Conservation (phyloP, 2,329 filamentous ascomycete genomes). For the Boeremia exigua region DNA sequence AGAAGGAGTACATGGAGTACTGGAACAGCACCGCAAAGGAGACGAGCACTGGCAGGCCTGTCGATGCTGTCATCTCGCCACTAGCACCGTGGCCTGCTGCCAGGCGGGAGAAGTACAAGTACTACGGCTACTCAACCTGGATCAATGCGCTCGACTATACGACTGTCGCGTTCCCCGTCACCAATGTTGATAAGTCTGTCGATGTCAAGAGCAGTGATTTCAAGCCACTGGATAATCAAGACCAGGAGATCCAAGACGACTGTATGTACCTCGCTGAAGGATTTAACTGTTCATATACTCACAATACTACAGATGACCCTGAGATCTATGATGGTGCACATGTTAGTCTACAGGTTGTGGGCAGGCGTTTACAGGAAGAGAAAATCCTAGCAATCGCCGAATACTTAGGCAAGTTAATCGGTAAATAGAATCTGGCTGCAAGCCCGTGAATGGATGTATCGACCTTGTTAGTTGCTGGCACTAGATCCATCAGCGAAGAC, state of each 20-base stretch:
- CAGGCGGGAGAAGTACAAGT: constrained; percentile 35
- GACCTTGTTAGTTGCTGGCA: background rate
- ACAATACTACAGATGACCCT: constrained; percentile 42
- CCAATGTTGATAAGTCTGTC: constrained; percentile 36
- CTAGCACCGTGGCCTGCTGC: constrained; percentile 48
- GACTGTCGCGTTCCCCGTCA: constrained; percentile 44
- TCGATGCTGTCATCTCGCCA: constrained; percentile 48
- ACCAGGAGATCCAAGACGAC: constrained; percentile 33
- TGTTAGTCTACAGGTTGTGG: constrained; percentile 47
- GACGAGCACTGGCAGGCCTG: constrained; percentile 39
- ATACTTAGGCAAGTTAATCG: constrained; percentile 33
- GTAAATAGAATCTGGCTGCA: constrained; percentile 12
- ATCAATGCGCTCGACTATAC: constrained; percentile 44
- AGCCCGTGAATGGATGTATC: background rate
- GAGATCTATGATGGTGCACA: constrained; percentile 49
- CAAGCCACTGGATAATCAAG: constrained; percentile 33
- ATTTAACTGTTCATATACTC: constrained; percentile 2
- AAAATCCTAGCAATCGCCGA: constrained; percentile 48
- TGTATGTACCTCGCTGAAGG: constrained; percentile 28
- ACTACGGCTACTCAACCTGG: constrained; percentile 43
- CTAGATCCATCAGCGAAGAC: background rate
- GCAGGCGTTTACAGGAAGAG: constrained; percentile 47
- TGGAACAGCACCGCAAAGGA: constrained; percentile 42
- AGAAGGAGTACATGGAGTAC: constrained; percentile 47
- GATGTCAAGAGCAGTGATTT: constrained; percentile 36